Conservation (phyloP, 176 grass and related monocot genomes). For the Aegilops longissima region DNA sequence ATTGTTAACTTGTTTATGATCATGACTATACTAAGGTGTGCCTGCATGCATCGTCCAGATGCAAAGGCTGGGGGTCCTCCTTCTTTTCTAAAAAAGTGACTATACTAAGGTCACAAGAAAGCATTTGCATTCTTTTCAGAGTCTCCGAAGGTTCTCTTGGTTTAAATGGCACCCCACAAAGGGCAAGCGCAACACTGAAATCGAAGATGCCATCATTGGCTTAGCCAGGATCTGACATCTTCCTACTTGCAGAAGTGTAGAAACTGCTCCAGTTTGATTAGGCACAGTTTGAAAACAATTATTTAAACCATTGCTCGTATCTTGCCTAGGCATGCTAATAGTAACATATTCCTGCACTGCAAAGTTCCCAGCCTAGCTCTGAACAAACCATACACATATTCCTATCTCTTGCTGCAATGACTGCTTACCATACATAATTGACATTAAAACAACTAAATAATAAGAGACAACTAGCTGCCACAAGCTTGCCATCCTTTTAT, state of each 20-base stretch:
- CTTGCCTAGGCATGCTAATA: background rate
- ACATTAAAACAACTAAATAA: background rate
- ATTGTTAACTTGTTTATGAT: too few species aligned
- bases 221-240: background rate
- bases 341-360: background rate
- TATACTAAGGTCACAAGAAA: background rate
- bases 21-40: too few species aligned
- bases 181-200: too few species aligned
- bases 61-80: too few species aligned
- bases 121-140: too few species aligned
- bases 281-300: background rate
- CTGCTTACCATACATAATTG: background rate
- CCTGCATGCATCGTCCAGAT: too few species aligned
- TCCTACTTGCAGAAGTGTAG: background rate
- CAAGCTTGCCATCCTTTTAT: background rate
- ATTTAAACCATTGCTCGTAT: background rate
- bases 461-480: background rate
- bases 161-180: too few species aligned
- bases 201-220: background rate
- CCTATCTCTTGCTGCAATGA: background rate
- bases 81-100: too few species aligned
- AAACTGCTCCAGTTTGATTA: background rate
- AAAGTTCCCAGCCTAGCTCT: background rate
- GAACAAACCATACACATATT: background rate
- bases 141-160: too few species aligned